Conservation (phyloP, 345 rosid species). For the Odontarrhena argentea region DNA sequence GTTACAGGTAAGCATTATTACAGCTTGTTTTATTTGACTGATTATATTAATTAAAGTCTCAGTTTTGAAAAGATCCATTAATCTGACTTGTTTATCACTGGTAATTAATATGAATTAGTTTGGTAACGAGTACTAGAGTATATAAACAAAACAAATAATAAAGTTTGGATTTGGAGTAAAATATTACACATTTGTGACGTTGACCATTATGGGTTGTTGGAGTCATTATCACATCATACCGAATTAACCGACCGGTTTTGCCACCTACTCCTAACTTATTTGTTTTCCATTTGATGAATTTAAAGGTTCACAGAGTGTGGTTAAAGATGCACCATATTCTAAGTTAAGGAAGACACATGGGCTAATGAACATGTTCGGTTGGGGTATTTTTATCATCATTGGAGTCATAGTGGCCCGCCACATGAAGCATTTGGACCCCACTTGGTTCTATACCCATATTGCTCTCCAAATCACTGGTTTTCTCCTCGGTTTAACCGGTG, state of each 20-base stretch:
- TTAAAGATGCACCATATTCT: slow-evolving; percentile 36
- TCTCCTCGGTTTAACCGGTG: slow-evolving; percentile 57
- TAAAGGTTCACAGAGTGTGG: slow-evolving; percentile 40
- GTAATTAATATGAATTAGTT: background rate
- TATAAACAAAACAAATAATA: too few species aligned
- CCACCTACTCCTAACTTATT: background rate
- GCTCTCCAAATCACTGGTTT: slow-evolving; percentile 58
- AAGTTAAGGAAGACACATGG: slow-evolving; percentile 74
- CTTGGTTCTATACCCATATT: slow-evolving; percentile 70
- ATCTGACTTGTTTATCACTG: slow-evolving; percentile 6
- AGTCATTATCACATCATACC: slow-evolving; percentile 26
- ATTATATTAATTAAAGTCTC: background rate
- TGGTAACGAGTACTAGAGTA: background rate
- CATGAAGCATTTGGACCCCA: slow-evolving; percentile 61
- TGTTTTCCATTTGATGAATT: background rate
- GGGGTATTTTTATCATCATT: slow-evolving; percentile 71
- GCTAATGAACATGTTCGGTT: slow-evolving; percentile 64
- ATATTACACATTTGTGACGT: background rate
- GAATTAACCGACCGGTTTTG: background rate
- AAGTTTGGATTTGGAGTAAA: too few species aligned
- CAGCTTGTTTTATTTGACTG: slow-evolving; percentile 10
- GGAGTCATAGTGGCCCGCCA: slow-evolving; percentile 69
- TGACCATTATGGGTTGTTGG: slow-evolving; percentile 5
- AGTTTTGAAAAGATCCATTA: slow-evolving; percentile 16
- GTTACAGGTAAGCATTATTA: slow-evolving; percentile 52